Base-by-base conservation (phyloP, 352 stramenopile genomes). In the Globisporangium echinulatum region DNA sequence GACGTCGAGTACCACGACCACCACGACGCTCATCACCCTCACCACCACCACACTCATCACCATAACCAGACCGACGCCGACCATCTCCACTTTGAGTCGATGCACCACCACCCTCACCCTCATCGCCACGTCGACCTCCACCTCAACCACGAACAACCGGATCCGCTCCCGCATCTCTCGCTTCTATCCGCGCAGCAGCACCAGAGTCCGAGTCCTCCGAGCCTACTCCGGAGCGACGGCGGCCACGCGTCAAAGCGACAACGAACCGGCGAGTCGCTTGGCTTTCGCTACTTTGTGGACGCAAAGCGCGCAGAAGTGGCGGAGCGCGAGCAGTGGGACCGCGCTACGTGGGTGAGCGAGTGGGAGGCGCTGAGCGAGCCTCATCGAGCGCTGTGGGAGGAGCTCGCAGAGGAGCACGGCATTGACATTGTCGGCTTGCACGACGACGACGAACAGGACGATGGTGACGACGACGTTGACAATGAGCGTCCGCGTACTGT, bases 311-410 rank as follows among this genome's bases (percentile, higher is more conserved):
- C 43, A 1, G 61, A 74, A 25, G 67, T 56, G 14, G 52, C 25
- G 2, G 50, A 54, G 11, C 50, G 61, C 37, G 58, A 67, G 25
- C 63, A 46, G 25, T 74, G 67, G 67, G 68, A 67, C 5, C 54
- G 40, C 38, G 47, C 53, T 3, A 68, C 67, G 64, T 72, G 67
- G 61, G n/a, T 60, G 5, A 53, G 58, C 4, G 67, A 74, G 36
- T 76, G 69, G 69, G 25, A 59, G 17, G 62, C 66, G 9, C 52
- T 74, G 11, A 25, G 60, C 4, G 54, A 63, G 11, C 49, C 59
- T 0, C 67, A 77, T 39, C 66, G 63, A 6, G 50, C 49, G 11
- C 48, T 74, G 33, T 77, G 69, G 69, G 66, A 77, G 56, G 63
- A 74, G 33, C 63, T 72, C 17, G 69, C 69, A 0, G 48, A 46